Evolutionary conservation across 1,284 basidiomycete species (phyloP).

Genomic region (Inonotus hispidus): DNA sequence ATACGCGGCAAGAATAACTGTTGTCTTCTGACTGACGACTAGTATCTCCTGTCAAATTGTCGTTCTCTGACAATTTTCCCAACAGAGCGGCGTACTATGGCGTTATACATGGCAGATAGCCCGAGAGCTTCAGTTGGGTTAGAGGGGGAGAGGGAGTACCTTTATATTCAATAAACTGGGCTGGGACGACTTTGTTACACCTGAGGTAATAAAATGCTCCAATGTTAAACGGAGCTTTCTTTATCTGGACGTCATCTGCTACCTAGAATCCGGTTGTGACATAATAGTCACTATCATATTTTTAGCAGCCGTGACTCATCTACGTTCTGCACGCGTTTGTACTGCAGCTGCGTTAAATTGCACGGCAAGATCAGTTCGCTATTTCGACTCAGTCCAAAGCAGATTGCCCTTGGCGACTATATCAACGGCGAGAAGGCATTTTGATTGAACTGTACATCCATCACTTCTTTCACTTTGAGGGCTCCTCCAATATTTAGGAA

Average conservation of each 20-base stretch:
- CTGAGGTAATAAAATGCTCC: too few relatives aligned
- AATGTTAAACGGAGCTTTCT: too few relatives aligned
- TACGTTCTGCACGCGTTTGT: slow-evolving; percentile 43
- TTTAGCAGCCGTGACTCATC: slow-evolving; percentile 49
- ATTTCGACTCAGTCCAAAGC: slow-evolving; percentile 31
- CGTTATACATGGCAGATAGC: not conserved
- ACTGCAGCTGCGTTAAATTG: slow-evolving; percentile 62
- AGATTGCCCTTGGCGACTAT: slow-evolving; percentile 43
- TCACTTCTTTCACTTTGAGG: too few relatives aligned
- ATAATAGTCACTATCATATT: not conserved
- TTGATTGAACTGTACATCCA: slow-evolving; percentile 49
- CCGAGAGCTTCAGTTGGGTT: too few relatives aligned
- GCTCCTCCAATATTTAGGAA: too few relatives aligned
- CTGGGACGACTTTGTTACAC: too few relatives aligned
- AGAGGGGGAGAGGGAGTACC: too few relatives aligned
- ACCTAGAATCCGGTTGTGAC: too few relatives aligned
- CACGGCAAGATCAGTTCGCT: slow-evolving; percentile 44
- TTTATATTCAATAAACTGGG: too few relatives aligned
- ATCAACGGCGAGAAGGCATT: slow-evolving; percentile 40
- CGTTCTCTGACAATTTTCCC: not conserved
- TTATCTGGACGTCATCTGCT: too few relatives aligned
- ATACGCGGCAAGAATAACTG: not conserved
- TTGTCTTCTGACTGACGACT: too few relatives aligned
- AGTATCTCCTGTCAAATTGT: too few relatives aligned
- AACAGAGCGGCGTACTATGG: not conserved